These are phyloP conservation scores for Dendrobium huoshanense DNA, from an alignment of 106 monocot genomes.

Conservation along the genomic window DNA sequence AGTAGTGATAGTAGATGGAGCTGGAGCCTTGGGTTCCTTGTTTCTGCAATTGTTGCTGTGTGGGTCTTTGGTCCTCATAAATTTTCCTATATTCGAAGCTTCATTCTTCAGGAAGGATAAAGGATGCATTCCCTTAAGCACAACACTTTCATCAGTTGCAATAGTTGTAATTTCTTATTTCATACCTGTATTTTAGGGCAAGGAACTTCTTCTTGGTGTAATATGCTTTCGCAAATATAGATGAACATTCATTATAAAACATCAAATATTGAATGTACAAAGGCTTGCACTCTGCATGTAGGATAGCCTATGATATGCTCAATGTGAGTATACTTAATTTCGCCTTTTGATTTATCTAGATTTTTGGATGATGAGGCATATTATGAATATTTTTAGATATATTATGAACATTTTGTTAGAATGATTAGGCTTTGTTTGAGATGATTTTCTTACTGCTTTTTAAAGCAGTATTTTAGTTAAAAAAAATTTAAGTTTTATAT, in stretches of 20 bases:
- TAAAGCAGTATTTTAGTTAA: too few relatives aligned
- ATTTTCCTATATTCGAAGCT: constrained; percentile 48
- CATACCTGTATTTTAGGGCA: not conserved
- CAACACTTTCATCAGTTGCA: constrained; percentile 29
- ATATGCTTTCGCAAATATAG: not conserved
- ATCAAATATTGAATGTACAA: too few relatives aligned
- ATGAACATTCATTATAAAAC: not conserved
- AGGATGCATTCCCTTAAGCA: constrained; percentile 33
- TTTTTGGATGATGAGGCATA: too few relatives aligned
- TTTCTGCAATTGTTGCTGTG: constrained; percentile 46
- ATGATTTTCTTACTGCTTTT: too few relatives aligned
- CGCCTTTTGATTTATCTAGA: too few relatives aligned
- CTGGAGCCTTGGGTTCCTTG: constrained; percentile 1
- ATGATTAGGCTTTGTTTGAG: too few relatives aligned
- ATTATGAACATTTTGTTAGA: too few relatives aligned
- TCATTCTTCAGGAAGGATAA: constrained; percentile 57
- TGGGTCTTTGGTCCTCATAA: constrained; percentile 27
- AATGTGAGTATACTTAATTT: too few relatives aligned
- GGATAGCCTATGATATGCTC: too few relatives aligned
- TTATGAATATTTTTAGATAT: too few relatives aligned
- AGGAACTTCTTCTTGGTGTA: not conserved
- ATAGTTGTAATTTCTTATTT: not conserved
- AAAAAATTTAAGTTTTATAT: too few relatives aligned
- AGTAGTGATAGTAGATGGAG: constrained; percentile 15
- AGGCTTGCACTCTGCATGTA: too few relatives aligned